Base-by-base conservation (phyloP, 345 rosid genomes). In the Eucalyptus curtisii region DNA sequence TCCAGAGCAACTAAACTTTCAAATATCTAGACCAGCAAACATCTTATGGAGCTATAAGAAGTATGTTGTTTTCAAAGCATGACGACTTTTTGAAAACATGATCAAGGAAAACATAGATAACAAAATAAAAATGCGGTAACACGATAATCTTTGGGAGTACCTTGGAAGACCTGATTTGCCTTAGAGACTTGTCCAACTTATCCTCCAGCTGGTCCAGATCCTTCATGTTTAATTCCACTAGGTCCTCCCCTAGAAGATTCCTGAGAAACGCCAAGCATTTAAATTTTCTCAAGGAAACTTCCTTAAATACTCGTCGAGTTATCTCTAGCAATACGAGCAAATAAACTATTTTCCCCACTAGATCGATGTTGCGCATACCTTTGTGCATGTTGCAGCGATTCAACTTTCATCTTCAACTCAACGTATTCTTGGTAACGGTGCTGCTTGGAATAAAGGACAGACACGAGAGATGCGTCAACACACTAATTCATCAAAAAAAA, bases 401-500 rank as follows among this genome's bases (percentile, higher is more conserved):
- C 98, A 81, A 90, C 96, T 88, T 89, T 92, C 86, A 92, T 90
- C 92, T 94, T 95, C 85, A 97, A 95, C 90, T 91, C 91, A 88
- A 95, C 86, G 89, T 95, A 96, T 90, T 95, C 97, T 92, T 95
- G 94, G 90, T 95, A 96, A 90, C 86, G 91, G 55, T 89, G 92
- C 98, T 96, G 93, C 81, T 66, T 85, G 85, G 9, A 33, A 59
- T 50, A 19, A 37, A n/a, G 64, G 53, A 37, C 45, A 68, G 24
- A 76, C 27, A 76, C 12, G 82, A 76, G 82, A 76, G 47, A 76
- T 76, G 45, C 1, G 47, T 76, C 47, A 5, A 37, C 82, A 37
- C 44, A 19, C 82, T 40, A 37, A 37, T 76, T 31, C 68, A 86
- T 50, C 42, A 50, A 76, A 27, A 86, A 47, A 31, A 8, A 14